Conservation (phyloP, 2,329 filamentous ascomycete genomes). For the Penicillium sp. region DNA sequence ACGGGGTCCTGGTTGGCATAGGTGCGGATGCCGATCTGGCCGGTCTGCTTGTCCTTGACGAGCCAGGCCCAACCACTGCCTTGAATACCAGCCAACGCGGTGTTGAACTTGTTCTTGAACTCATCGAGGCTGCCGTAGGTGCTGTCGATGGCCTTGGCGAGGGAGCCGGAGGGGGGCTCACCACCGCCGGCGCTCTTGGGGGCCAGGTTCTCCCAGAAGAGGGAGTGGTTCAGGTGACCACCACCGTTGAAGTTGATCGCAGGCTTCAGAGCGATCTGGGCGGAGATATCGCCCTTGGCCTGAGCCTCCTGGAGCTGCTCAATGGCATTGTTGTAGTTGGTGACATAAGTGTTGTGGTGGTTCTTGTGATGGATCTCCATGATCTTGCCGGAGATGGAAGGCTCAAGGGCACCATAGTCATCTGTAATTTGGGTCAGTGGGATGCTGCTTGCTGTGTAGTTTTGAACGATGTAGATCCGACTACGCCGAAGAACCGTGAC, state of each 20-base stretch:
- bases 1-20: constrained; percentile 89
- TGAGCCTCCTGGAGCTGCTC: constrained; percentile 69
- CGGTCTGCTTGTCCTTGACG: constrained; percentile 65
- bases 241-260: constrained; percentile 68
- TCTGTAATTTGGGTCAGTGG: constrained; percentile 57
- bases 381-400: constrained; percentile 80
- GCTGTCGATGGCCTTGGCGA: constrained; percentile 62
- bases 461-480: not conserved
- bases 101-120: constrained; percentile 66
- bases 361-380: constrained; percentile 96
- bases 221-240: constrained; percentile 65
- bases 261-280: constrained; percentile 63
- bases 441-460: not conserved
- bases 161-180: constrained; percentile 62
- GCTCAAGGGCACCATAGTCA: constrained; percentile 94
- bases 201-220: constrained; percentile 71
- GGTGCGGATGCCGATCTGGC: constrained; percentile 62
- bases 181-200: constrained; percentile 65
- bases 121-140: constrained; percentile 62
- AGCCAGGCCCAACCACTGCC: constrained; percentile 68
- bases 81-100: constrained; percentile 66
- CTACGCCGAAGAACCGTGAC: constrained; percentile 31
- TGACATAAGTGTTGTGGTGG: constrained; percentile 94
- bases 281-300: constrained; percentile 56
- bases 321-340: constrained; percentile 78